Conservation (phyloP, 2,329 filamentous ascomycete species). For the Trichoderma sp. region DNA sequence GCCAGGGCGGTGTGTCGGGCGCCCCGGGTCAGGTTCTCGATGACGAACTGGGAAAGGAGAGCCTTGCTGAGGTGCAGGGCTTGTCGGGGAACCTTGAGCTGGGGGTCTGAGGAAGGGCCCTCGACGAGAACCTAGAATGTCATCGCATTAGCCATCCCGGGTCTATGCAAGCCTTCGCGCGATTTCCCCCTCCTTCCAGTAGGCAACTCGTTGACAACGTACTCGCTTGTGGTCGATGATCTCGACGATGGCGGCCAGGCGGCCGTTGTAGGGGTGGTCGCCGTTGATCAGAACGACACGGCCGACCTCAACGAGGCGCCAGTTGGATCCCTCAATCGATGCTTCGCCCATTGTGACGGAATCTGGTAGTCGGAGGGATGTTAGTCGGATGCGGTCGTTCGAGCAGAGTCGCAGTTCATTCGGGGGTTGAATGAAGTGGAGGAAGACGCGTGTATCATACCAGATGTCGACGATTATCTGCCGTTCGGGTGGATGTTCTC, state of each 20-base stretch:
- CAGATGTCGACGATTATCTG: slow-evolving; percentile 46
- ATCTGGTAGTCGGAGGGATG: slow-evolving; percentile 31
- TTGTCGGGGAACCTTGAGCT: slow-evolving; percentile 83
- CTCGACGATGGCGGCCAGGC: slow-evolving; percentile 93
- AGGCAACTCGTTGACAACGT: slow-evolving; percentile 54
- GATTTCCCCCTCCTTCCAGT: too few relatives aligned
- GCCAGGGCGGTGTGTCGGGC: slow-evolving; percentile 80
- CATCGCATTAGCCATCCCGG: slow-evolving; percentile 34
- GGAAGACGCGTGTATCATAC: slow-evolving; percentile 41
- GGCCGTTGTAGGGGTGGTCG: slow-evolving; percentile 77
- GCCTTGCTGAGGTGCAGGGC: slow-evolving; percentile 77
- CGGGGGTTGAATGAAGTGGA: slow-evolving; percentile 33
- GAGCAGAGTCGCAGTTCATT: slow-evolving; percentile 17
- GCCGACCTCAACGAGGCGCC: slow-evolving; percentile 98
- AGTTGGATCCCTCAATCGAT: slow-evolving; percentile 78
- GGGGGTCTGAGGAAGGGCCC: slow-evolving; percentile 81
- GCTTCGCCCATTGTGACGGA: slow-evolving; percentile 79
- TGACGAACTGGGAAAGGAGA: slow-evolving; percentile 86
- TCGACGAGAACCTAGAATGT: slow-evolving; percentile 82
- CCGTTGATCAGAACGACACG: slow-evolving; percentile 89
- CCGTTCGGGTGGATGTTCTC: slow-evolving; percentile 44
- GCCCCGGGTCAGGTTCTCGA: slow-evolving; percentile 82
- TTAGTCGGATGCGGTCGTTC: slow-evolving; percentile 39
- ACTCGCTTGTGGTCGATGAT: slow-evolving; percentile 99
- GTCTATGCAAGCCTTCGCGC: slow-evolving; percentile 10